Evolutionary conservation across 1,284 basidiomycete genomes (phyloP).

Genomic region (Pulchroboletus neoregius): DNA sequence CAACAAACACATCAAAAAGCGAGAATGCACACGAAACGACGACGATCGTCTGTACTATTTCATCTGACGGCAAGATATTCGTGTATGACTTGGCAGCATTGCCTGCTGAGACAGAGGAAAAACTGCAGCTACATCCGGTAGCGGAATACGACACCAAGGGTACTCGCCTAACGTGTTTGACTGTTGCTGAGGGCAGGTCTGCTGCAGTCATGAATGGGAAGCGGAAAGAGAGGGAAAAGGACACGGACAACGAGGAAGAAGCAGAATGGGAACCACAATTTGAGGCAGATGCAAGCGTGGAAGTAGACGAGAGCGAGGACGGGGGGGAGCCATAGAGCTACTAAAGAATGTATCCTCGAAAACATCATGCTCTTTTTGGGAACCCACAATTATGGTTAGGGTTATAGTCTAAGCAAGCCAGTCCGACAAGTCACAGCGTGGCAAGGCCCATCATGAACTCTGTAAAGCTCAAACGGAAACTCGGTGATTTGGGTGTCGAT

Average conservation of each 20-base stretch:
- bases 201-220: constrained; percentile 32
- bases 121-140: constrained; percentile 49
- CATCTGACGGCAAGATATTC: constrained; percentile 81
- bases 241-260: constrained; percentile 30
- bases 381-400: too few species aligned
- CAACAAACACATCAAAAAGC: constrained; percentile 26
- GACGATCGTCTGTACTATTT: constrained; percentile 68
- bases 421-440: too few species aligned
- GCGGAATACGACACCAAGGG: constrained; percentile 80
- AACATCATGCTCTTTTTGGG: too few species aligned
- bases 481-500: constrained; percentile 78
- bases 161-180: constrained; percentile 77
- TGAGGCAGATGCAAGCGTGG: constrained; percentile 22
- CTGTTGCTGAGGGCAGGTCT: constrained; percentile 51
- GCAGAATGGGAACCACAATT: constrained; percentile 28
- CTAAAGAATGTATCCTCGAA: too few species aligned
- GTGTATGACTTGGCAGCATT: constrained; percentile 68
- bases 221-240: constrained; percentile 36
- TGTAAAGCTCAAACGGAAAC: constrained; percentile 65
- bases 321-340: not conserved
- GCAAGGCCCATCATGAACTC: constrained; percentile 41
- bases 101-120: constrained; percentile 30
- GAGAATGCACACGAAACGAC: constrained; percentile 40
- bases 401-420: too few species aligned
- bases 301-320: constrained; percentile 5